Evolutionary conservation across 1,284 basidiomycete genomes (phyloP), one percentile per base, ranked within the genome.

Genomic region (Neonothopanus nambi): DNA sequence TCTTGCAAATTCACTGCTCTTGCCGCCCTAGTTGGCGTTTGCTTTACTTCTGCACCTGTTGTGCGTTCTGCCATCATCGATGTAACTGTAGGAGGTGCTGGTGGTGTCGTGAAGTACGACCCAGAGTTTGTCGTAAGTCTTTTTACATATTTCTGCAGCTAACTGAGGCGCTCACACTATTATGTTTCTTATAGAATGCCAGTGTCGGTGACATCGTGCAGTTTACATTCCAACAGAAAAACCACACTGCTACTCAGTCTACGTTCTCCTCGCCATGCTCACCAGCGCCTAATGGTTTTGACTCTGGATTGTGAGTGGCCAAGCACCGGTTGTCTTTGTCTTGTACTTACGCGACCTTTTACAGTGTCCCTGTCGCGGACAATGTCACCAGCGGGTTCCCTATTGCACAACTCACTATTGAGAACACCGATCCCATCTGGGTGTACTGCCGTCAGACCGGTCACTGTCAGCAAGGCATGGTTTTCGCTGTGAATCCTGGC

Each of bases 201-300:
- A 65, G 66, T 33, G 70, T 75, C 3, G 81, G 81, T 13, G 82
- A 85, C 57, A 61, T 64, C 5, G 67, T 85, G n/a, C 56, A 67
- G 24, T 85, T 85, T 62, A 72, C 65, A 15, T 84, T 85, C 70
- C 63, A 72, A 61, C 79, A 81, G 64, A 79, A 83, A 64, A 86
- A 85, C 64, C 84, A 87, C 61, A 85, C 83, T 6, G 78, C 74
- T 20, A 84, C 83, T 0, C 83, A 85, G 57, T 84, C 82, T 2
- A 73, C 79, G 2, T 73, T 86, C 21, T 68, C 67, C 1, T 67
- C 63, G 9, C 85, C 85, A 1, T 87, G 84, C 59, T 55, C 66
- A 0, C 66, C 67, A 11, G 53, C 67, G 8, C 53, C 65, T 0
- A 69, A 64, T 42, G 83, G 82, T 3, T 82, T 85, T 61, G 80